Percentiles rank a stretch among this genome's conserved stretches.
Evolutionary conservation across 2,329 filamentous ascomycete genomes (phyloP).

Genomic region (Verticillium albo-atrum): DNA sequence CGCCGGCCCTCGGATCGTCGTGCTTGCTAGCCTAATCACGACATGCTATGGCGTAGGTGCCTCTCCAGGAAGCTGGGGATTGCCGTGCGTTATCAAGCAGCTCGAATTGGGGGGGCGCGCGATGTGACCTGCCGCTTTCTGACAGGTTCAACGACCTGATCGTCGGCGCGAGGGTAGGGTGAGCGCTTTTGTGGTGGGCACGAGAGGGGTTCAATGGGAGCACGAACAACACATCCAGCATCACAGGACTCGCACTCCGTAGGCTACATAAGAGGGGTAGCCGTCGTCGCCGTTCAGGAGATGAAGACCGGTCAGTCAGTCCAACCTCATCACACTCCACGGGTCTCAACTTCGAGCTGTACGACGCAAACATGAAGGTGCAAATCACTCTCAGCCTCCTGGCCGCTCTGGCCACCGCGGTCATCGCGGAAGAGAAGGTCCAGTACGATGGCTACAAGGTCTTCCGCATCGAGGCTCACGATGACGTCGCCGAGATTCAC

Average conservation of each 20-base stretch:
- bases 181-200: neutral
- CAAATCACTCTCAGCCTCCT: constrained; percentile 5
- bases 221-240: neutral
- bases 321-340: neutral
- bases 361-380: constrained; percentile 8
- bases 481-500: constrained; percentile 25
- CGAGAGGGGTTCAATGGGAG: neutral
- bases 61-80: neutral
- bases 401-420: constrained; percentile 6
- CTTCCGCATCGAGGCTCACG: constrained; percentile 32
- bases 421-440: constrained; percentile 14
- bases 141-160: neutral
- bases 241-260: neutral
- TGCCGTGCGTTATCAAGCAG: neutral
- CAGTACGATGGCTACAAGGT: constrained; percentile 42
- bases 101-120: neutral
- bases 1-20: neutral
- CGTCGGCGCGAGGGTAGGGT: neutral
- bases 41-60: neutral
- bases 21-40: neutral
- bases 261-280: neutral
- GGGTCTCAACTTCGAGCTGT: neutral
- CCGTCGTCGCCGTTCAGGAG: neutral
- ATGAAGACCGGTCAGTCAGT: neutral
- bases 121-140: constrained; percentile 1